Conservation (phyloP, 108 stramenopile species). For the Chaetoceros tenuissimus region DNA sequence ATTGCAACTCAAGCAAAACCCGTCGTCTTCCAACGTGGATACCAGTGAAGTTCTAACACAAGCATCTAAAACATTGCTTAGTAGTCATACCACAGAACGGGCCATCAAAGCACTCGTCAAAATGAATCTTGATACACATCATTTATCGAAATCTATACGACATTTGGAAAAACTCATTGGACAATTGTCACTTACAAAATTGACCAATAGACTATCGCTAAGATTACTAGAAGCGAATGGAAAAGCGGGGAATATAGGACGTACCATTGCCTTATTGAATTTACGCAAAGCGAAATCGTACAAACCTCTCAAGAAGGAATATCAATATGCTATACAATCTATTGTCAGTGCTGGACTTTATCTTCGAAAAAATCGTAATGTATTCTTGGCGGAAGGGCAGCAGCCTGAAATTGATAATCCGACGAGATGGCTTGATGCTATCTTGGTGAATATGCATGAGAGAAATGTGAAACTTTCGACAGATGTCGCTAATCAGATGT, state of each 20-base stretch:
- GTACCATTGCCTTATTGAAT: constrained; percentile 52
- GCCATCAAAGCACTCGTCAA: constrained; percentile 47
- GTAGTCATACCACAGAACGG: constrained; percentile 33
- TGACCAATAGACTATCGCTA: constrained; percentile 61
- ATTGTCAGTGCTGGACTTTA: constrained; percentile 54
- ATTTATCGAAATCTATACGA: constrained; percentile 44
- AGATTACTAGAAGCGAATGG: constrained; percentile 73
- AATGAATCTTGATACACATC: constrained; percentile 39
- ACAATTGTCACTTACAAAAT: constrained; percentile 40
- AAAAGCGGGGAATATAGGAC: constrained; percentile 74
- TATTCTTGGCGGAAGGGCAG: constrained; percentile 46
- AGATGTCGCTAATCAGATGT: constrained; percentile 60
- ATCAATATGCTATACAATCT: constrained; percentile 49
- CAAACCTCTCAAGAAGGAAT: constrained; percentile 39
- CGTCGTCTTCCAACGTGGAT: neutral
- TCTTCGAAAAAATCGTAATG: constrained; percentile 51
- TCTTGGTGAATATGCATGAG: constrained; percentile 75
- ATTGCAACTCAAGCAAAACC: neutral
- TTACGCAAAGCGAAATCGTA: constrained; percentile 47
- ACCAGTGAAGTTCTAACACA: neutral
- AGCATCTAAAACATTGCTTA: constrained; percentile 26
- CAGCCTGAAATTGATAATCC: constrained; percentile 77
- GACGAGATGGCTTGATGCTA: constrained; percentile 81
- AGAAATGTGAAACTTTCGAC: constrained; percentile 50
- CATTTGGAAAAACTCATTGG: constrained; percentile 65